These are phyloP conservation scores for Massarina eburnea DNA, from an alignment of 2,329 filamentous ascomycete genomes.

Conservation along the genomic window DNA sequence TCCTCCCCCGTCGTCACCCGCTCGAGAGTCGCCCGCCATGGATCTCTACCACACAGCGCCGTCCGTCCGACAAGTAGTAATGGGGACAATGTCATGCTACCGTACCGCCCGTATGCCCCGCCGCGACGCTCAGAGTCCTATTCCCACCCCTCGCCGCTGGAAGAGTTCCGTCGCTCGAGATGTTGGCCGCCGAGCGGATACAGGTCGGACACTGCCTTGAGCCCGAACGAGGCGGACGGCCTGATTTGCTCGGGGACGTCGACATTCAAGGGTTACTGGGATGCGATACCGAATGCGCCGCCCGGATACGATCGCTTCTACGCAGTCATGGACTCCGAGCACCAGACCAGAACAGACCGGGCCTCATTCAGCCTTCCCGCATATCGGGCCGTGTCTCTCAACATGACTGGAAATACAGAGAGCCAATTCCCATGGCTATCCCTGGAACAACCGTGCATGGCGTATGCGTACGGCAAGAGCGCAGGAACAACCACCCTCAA, in stretches of 20 bases:
- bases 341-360: conserved; percentile 42
- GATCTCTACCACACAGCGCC: conserved; percentile 35
- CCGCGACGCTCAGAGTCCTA: conserved; percentile 38
- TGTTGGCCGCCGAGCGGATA: conserved; percentile 46
- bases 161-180: conserved; percentile 39
- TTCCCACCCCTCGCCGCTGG: conserved; percentile 40
- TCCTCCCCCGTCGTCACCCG: conserved; percentile 38
- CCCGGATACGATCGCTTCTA: conserved; percentile 43
- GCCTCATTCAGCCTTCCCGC: conserved; percentile 37
- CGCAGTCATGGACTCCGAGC: conserved; percentile 44
- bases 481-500: conserved; percentile 74
- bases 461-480: conserved; percentile 65
- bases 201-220: conserved; percentile 34
- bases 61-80: conserved; percentile 37
- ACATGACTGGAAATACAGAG: conserved; percentile 38
- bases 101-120: conserved; percentile 25
- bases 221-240: conserved; percentile 38
- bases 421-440: conserved; percentile 64
- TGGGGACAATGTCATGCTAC: conserved; percentile 29
- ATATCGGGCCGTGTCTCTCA: conserved; percentile 43
- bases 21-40: conserved; percentile 40
- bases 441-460: conserved; percentile 72
- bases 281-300: conserved; percentile 40
- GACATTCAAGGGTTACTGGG: conserved; percentile 44
- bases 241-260: conserved; percentile 43